Evolutionary conservation across 1,284 basidiomycete genomes (phyloP).

Genomic region (Polyporus tsugae): DNA sequence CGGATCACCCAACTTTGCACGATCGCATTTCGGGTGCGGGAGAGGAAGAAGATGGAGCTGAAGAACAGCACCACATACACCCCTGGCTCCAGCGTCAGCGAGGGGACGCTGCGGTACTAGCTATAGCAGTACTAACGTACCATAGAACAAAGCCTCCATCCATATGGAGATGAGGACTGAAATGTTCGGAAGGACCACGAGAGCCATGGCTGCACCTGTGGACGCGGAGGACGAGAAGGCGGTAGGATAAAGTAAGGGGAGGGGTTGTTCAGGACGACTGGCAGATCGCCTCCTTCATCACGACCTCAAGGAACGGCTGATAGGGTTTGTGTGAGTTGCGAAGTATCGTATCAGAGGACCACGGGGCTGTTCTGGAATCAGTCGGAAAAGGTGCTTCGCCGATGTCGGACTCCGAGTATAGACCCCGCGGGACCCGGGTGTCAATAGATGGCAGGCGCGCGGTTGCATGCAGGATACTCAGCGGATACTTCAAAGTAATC

Average conservation of each 20-base stretch:
- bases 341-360: neutral
- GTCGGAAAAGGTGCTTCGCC: no score
- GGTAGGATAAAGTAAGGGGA: neutral
- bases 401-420: neutral
- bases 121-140: neutral
- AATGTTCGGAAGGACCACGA: constrained; percentile 12
- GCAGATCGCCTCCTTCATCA: constrained; percentile 41
- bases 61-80: constrained; percentile 1
- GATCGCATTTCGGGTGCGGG: neutral
- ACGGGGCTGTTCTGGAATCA: no score
- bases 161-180: constrained; percentile 14
- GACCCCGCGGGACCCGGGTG: neutral
- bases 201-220: neutral
- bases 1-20: neutral
- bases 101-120: neutral
- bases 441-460: neutral
- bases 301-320: constrained; percentile 25
- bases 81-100: neutral
- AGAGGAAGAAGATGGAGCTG: neutral
- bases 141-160: constrained; percentile 15
- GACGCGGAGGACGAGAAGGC: neutral
- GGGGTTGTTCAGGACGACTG: no score
- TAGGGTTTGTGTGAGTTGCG: neutral
- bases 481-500: no score
- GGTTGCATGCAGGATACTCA: no score